Percentiles rank a stretch among this genome's conserved stretches.
These are phyloP conservation scores for Ganoderma multipileum DNA, from an alignment of 1,284 basidiomycete genomes.

Conservation along the genomic window DNA sequence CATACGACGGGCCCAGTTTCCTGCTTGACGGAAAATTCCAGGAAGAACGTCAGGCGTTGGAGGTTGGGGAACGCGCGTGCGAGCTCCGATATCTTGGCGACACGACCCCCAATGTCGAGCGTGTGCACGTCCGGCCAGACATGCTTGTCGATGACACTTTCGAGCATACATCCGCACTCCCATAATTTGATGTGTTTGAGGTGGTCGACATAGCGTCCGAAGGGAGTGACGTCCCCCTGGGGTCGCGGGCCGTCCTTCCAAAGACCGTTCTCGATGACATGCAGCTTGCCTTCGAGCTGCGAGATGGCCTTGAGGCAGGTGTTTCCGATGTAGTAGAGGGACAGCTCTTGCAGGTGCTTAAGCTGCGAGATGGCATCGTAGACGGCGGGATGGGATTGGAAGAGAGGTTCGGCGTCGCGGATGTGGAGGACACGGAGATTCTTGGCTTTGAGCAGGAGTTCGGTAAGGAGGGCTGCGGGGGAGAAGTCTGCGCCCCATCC, in stretches of 20 bases:
- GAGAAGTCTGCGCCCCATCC: slow-evolving; percentile 32
- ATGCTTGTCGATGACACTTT: slow-evolving; percentile 30
- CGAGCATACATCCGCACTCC: slow-evolving; percentile 36
- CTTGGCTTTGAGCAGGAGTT: slow-evolving; percentile 28
- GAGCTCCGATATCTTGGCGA: slow-evolving; percentile 32
- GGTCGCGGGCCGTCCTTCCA: slow-evolving; percentile 36
- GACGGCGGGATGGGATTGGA: slow-evolving; percentile 31
- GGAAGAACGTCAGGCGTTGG: slow-evolving; percentile 32
- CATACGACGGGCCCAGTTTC: slow-evolving; percentile 29
- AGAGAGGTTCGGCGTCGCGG: slow-evolving; percentile 34
- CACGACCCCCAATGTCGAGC: slow-evolving; percentile 34
- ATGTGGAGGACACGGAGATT: slow-evolving; percentile 33
- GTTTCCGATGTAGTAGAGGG: slow-evolving; percentile 35
- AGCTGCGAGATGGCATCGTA: slow-evolving; percentile 31
- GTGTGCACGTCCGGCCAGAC: slow-evolving; percentile 32
- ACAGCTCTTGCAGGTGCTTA: slow-evolving; percentile 27
- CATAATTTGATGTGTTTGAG: slow-evolving; percentile 33
- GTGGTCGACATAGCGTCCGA: slow-evolving; percentile 28
- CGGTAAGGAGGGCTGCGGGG: slow-evolving; percentile 29
- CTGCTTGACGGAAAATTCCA: slow-evolving; percentile 34
- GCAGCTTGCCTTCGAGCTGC: slow-evolving; percentile 28
- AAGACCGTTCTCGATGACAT: slow-evolving; percentile 33
- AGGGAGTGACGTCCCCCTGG: slow-evolving; percentile 33
- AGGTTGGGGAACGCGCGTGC: slow-evolving; percentile 34
- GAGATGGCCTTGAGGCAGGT: slow-evolving; percentile 33